Conservation (phyloP, 306 rosid genomes). For the Lathyrus oleraceus region DNA sequence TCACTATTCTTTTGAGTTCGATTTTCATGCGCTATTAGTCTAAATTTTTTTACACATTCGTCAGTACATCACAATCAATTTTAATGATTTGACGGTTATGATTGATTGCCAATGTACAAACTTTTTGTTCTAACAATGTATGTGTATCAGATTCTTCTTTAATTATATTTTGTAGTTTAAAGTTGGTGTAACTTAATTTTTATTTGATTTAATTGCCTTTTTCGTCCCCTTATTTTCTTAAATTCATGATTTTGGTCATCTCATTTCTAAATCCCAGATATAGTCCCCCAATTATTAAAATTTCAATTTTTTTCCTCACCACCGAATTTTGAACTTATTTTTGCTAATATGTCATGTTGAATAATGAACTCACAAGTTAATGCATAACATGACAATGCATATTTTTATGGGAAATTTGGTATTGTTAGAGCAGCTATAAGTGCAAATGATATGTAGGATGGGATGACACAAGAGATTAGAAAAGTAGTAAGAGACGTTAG, state of each 20-base stretch:
- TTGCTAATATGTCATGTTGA: background rate
- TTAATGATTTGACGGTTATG: too few relatives aligned
- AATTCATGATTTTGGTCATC: background rate
- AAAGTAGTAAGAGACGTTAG: too few relatives aligned
- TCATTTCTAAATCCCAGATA: background rate
- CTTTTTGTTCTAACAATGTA: too few relatives aligned
- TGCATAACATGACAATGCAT: background rate
- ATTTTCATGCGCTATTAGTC: background rate
- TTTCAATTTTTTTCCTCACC: background rate
- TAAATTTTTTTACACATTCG: background rate
- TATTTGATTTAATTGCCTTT: background rate
- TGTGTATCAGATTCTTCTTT: too few relatives aligned
- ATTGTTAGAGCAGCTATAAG: background rate
- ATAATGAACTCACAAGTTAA: background rate
- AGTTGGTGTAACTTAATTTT: background rate
- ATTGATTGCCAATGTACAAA: too few relatives aligned
- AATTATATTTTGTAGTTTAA: constrained; percentile 8
- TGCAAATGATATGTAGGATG: too few relatives aligned
- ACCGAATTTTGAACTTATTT: background rate
- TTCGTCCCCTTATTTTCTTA: background rate
- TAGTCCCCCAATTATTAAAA: background rate
- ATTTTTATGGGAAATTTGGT: background rate
- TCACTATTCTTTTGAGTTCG: constrained; percentile 23
- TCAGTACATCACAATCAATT: background rate
- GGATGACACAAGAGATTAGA: too few relatives aligned